Base-by-base conservation (phyloP, 148 eudicot genomes). In the Fagopyrum esculentum region DNA sequence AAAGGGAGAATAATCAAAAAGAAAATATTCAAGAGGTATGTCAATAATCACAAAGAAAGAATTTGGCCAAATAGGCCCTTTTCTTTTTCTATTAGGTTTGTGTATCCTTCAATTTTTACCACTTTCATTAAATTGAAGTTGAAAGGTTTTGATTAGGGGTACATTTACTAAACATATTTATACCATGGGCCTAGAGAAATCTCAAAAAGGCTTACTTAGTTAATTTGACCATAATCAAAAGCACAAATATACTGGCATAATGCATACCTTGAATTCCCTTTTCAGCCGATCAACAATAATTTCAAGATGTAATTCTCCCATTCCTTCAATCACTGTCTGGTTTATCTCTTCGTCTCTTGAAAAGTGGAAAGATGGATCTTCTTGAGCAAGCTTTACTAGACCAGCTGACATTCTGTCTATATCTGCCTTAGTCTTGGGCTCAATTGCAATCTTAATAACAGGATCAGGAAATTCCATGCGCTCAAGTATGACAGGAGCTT, bases 381-480 rank as follows among this genome's bases (percentile, higher is more conserved):
- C 99, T 85, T 90, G 99, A 79, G 99, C 99, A 76, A 96, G 99
- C 83, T 92, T 96, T 48, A 92, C 69, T 11, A 96, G 81, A 56
- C 99, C 99, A 73, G 57, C 69, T 1, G 97, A 84, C 99, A 96
- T 92, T 82, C 82, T 92, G 81, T 96, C 99, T 71, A 92, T 80
- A 80, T 96, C 99, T 30, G 98, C 99, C 81, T 96, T 96, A 48
- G 99, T 96, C 81, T 92, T 96, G 43, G 99, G 99, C 72, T 96
- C 99, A 82, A 96, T 96, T 29, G 99, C 99, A 75, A 96, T 93
- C 90, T 96, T 96, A 13, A 96, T 96, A 56, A 92, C 99, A 76
- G 99, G 99, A 74, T 96, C 99, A 47, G 99, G 99, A 87, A 96
- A 96, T 61, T 92, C 98, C 99, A 96, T 96, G 50, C 99, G 86